A percentile compares a stretch with the other conserved stretches of the same genome.
phyloP scores from a whole-genome alignment of 352 stramenopile genomes.

The Globisporangium recalcitrans region DNA sequence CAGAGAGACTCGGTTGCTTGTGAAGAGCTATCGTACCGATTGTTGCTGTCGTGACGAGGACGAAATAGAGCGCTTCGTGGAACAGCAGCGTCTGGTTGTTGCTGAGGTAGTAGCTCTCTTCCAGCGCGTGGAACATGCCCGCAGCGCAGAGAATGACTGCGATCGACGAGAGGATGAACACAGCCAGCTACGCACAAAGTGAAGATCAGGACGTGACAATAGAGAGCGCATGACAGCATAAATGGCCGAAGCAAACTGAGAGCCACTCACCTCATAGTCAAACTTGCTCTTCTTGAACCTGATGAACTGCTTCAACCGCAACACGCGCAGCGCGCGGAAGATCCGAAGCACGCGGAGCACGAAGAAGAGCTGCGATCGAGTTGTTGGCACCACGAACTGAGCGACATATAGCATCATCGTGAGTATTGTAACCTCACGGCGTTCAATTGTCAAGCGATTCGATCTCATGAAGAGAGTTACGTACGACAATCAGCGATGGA shows the following conservation, averaged over 20 bases:
- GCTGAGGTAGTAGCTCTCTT: conserved; percentile 39
- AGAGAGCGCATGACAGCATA: background rate
- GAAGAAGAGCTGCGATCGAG: conserved; percentile 47
- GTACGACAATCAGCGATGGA: conserved; percentile 53
- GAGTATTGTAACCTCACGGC: background rate
- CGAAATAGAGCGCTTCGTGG: conserved; percentile 69
- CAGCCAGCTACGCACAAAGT: conserved; percentile 30
- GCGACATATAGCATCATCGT: background rate
- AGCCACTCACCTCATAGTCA: conserved; percentile 52
- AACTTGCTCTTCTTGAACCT: conserved; percentile 62
- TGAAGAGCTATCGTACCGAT: conserved; percentile 32
- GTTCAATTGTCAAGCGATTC: too few relatives aligned
- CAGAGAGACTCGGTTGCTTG: too few relatives aligned
- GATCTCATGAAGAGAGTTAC: background rate
- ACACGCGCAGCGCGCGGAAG: conserved; percentile 56
- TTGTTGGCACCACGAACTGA: conserved; percentile 43
- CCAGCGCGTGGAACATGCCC: conserved; percentile 60
- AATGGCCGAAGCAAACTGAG: too few relatives aligned
- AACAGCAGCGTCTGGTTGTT: conserved; percentile 34
- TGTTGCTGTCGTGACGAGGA: conserved; percentile 65
- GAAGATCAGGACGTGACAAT: background rate
- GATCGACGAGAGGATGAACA: conserved; percentile 62
- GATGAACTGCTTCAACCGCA: conserved; percentile 53
- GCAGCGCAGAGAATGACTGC: conserved; percentile 59
- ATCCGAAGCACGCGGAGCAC: conserved; percentile 67